Percentiles rank a stretch among this genome's conserved stretches.
Conservation (phyloP, 208 protist genomes). For the Crithidia brevicula region DNA sequence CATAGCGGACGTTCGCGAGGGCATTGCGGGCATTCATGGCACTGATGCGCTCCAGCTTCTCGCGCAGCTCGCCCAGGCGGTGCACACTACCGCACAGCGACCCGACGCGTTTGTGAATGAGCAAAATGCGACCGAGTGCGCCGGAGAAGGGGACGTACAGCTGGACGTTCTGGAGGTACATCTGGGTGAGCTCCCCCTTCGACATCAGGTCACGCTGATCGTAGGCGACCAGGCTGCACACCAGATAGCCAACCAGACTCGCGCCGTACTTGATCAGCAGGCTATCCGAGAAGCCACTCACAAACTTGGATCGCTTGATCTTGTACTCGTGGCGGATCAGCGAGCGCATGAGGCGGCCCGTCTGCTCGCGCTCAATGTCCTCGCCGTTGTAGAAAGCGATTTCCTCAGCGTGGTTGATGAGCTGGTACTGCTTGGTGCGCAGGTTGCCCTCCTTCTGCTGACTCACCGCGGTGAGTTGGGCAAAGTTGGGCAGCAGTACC, state of each 20-base stretch:
- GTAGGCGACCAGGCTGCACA: conserved; percentile 66
- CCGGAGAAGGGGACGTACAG: conserved; percentile 78
- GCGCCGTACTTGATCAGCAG: conserved; percentile 84
- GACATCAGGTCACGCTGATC: conserved; percentile 41
- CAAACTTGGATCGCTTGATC: conserved; percentile 81
- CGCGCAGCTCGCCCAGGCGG: conserved; percentile 82
- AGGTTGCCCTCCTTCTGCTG: conserved; percentile 87
- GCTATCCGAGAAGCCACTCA: conserved; percentile 55
- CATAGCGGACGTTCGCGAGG: conserved; percentile 22
- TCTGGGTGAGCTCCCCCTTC: conserved; percentile 59
- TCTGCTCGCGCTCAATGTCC: conserved; percentile 76
- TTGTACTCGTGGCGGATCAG: conserved; percentile 66
- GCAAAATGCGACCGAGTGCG: conserved; percentile 74
- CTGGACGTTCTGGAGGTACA: conserved; percentile 73
- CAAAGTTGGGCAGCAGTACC: conserved; percentile 74
- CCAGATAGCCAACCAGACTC: conserved; percentile 67
- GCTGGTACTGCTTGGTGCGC: conserved; percentile 75
- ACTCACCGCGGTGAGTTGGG: conserved; percentile 55
- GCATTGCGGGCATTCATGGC: conserved; percentile 20
- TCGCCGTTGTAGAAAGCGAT: conserved; percentile 92
- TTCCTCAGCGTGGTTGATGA: conserved; percentile 89
- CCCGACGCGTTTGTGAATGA: conserved; percentile 79
- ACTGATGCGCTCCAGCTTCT: conserved; percentile 53
- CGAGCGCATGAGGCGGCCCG: conserved; percentile 63
- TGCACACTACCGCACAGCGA: conserved; percentile 77